A percentile compares a stretch with the other conserved stretches of the same genome.
phyloP scores from a whole-genome alignment of 225 moss, liverwort and hornwort genomes.

The Bryum argenteum region DNA sequence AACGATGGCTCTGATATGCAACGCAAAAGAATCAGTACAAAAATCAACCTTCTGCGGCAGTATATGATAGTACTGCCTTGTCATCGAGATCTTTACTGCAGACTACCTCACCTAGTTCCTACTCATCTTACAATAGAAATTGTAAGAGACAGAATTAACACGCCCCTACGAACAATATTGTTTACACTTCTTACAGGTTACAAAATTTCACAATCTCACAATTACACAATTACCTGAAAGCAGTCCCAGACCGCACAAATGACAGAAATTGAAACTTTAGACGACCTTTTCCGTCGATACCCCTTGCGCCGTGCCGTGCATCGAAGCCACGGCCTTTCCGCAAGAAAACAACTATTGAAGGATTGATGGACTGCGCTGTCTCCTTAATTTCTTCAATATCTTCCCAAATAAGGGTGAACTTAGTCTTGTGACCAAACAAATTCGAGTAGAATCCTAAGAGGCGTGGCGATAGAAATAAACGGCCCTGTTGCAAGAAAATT shows the following conservation, averaged over 20 bases:
- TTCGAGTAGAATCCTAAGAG: conserved; percentile 89
- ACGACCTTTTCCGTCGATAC: conserved; percentile 72
- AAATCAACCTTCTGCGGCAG: not conserved
- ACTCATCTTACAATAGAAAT: not conserved
- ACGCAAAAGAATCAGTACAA: not conserved
- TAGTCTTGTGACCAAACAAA: conserved; percentile 89
- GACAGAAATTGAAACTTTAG: conserved; percentile 85
- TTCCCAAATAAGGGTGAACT: conserved; percentile 87
- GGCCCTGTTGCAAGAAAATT: conserved; percentile 60
- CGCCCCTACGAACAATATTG: not conserved
- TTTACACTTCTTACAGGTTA: not conserved
- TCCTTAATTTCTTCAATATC: conserved; percentile 93
- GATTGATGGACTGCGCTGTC: conserved; percentile 72
- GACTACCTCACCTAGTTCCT: not conserved
- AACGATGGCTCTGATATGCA: conserved; percentile 67
- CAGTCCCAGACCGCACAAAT: conserved; percentile 84
- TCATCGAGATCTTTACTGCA: not conserved
- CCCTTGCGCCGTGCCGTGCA: conserved; percentile 72
- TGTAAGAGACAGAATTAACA: not conserved
- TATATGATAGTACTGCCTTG: not conserved
- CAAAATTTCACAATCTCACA: not conserved
- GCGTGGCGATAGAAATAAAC: conserved; percentile 83
- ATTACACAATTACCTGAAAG: conserved; percentile 76
- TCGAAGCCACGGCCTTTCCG: conserved; percentile 79
- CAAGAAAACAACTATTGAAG: conserved; percentile 73